Percentiles rank a stretch among this genome's conserved stretches.
Evolutionary conservation across 148 eudicot species (phyloP).

Genomic region (Gaultheria prostrata): DNA sequence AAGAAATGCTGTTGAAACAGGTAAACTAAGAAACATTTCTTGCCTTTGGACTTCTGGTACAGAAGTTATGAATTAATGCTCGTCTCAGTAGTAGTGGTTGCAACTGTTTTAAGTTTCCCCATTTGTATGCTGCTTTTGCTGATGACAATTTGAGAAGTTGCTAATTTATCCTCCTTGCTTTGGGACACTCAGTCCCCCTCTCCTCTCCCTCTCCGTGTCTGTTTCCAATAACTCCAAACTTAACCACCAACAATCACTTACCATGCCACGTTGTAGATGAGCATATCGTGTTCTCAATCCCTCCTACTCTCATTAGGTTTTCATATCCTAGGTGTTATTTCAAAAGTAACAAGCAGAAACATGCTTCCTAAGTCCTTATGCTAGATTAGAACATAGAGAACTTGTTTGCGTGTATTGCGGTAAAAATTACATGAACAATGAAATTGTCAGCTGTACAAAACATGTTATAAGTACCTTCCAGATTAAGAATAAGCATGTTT

Average conservation of each 20-base stretch:
- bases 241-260: not conserved
- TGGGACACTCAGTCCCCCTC: not conserved
- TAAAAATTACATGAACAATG: not conserved
- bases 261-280: not conserved
- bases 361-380: not conserved
- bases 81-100: not conserved
- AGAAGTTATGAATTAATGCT: not conserved
- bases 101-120: not conserved
- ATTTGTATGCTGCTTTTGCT: conserved; percentile 2
- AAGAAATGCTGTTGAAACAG: conserved; percentile 51
- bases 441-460: not conserved
- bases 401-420: not conserved
- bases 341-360: not conserved
- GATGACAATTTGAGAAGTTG: not conserved
- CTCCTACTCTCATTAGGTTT: not conserved
- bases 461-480: not conserved
- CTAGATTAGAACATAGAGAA: not conserved
- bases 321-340: not conserved
- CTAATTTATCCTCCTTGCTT: not conserved
- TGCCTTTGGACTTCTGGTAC: not conserved
- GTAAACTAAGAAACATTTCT: conserved; percentile 24
- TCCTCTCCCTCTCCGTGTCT: not conserved
- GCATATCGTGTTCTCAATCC: not conserved
- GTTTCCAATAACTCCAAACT: not conserved
- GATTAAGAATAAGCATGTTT: not conserved